Base-by-base conservation (phyloP, 371 early-diverging fungal genomes). In the Mortierella sp. region DNA sequence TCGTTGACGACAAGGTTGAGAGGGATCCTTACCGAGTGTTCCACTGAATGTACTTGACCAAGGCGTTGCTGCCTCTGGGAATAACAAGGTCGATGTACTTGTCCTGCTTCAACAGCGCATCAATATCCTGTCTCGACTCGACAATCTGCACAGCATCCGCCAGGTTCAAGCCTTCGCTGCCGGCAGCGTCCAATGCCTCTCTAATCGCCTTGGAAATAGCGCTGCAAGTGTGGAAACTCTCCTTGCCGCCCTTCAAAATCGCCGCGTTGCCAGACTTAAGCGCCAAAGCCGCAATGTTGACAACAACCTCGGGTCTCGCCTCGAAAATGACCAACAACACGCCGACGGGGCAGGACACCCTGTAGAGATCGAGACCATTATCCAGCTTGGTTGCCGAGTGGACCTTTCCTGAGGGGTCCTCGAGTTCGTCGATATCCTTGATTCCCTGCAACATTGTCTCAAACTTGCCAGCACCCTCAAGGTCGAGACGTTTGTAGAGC, bases 261-360 rank as follows among this genome's bases (percentile, higher is more conserved):
- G 97, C 98, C 10, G 99, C 98, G 89, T 99, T 99, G 68, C 95
- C 97, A 16, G 97, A 97, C 88, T 99, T 99, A 76, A 99, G 92
- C 3, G 98, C 97, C 83, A 99, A 89, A n/a, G 96, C 95, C 0
- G 98, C 95, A 76, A 99, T 98, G 80, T 99, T 98, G 32, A 98
- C 98, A 27, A 98, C 97, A 1, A 99, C 99, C 88, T 99, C 99
- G n/a, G 99, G 99, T 35, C 99, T 93, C 27, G 99, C 98, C 88
- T 99, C 99, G 80, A 99, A 99, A 75, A 99, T 99, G 76, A 98
- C 97, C 88, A 99, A 88, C 58, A 97, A 88, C 24, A 98, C 98
- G 48, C 99, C 99, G 29, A 99, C 97, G 54, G 99, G 98, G 49
- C 96, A 97, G 1, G 94, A 92, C 12, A 99, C 95, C 7, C 97